Conservation (phyloP, 768 basidiomycete species). For the Leccinellum luteum region DNA sequence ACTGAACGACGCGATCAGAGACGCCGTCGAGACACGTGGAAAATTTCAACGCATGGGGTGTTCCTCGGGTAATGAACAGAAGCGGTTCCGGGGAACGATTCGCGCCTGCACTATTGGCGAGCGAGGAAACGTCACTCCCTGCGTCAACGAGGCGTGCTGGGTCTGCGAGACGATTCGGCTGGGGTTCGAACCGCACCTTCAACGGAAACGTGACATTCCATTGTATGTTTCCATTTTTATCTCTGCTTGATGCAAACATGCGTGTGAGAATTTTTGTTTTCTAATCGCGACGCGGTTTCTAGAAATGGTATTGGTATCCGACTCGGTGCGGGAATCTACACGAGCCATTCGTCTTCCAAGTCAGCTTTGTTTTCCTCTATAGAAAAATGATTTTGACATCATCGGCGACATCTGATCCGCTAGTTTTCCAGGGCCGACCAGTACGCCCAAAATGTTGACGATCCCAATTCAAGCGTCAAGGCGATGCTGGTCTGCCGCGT, state of each 20-base stretch:
- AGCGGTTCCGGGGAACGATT: conserved; percentile 20
- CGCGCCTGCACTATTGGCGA: conserved; percentile 27
- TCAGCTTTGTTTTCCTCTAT: not conserved
- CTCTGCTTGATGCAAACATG: no score
- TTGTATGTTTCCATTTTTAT: conserved; percentile 7
- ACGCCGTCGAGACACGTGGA: conserved; percentile 14
- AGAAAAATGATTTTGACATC: not conserved
- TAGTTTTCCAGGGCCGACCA: conserved; percentile 16
- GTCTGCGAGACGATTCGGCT: conserved; percentile 20
- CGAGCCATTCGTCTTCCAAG: conserved; percentile 23
- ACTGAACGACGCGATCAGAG: conserved; percentile 6
- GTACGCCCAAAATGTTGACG: conserved; percentile 11
- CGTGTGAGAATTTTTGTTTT: not conserved
- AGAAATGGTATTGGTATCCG: conserved; percentile 19
- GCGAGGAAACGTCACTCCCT: conserved; percentile 14
- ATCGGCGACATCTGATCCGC: not conserved
- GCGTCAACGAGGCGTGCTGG: conserved; percentile 12
- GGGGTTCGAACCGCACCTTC: conserved; percentile 23
- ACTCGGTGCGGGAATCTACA: conserved; percentile 27
- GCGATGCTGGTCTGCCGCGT: conserved; percentile 26
- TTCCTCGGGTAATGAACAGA: conserved; percentile 22
- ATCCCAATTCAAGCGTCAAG: conserved; percentile 10
- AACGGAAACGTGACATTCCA: conserved; percentile 14
- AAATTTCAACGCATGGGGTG: not conserved
- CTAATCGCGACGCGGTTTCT: not conserved